A percentile compares a stretch with the other conserved stretches of the same genome.
Evolutionary conservation across 352 stramenopile species (phyloP).

Genomic region (Discostella stelligera): DNA sequence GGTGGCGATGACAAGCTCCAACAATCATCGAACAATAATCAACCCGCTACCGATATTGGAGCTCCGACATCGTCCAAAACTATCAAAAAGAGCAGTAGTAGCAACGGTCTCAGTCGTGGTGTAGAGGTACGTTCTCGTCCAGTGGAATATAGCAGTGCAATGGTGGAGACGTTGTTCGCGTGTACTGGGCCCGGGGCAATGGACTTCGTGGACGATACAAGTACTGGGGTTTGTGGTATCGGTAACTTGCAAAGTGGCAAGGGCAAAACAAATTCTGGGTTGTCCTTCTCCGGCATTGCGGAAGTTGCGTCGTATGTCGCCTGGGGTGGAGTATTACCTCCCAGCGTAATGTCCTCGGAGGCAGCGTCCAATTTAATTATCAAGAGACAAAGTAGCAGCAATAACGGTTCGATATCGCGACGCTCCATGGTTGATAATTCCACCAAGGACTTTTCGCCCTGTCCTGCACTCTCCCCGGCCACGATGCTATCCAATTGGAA

Average conservation of each 20-base stretch:
- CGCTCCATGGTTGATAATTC: slow-evolving; percentile 2
- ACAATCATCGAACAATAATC: slow-evolving; percentile 8
- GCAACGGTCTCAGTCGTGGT: slow-evolving; percentile 31
- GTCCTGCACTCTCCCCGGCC: slow-evolving; percentile 18
- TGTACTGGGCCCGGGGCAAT: slow-evolving; percentile 37
- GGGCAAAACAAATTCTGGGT: background rate
- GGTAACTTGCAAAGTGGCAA: background rate
- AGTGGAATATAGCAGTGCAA: slow-evolving; percentile 40
- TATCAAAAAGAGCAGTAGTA: slow-evolving; percentile 25
- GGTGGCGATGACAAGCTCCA: slow-evolving; percentile 15
- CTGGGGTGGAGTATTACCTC: slow-evolving; percentile 26
- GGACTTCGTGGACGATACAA: slow-evolving; percentile 27
- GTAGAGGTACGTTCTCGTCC: slow-evolving; percentile 60
- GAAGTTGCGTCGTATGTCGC: slow-evolving; percentile 42
- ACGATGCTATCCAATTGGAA: slow-evolving; percentile 34
- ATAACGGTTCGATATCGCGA: background rate
- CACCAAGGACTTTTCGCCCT: slow-evolving; percentile 24
- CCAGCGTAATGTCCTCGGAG: background rate
- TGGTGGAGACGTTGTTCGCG: slow-evolving; percentile 46
- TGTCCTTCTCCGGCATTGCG: background rate
- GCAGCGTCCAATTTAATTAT: slow-evolving; percentile 18
- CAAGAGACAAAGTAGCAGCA: slow-evolving; percentile 10
- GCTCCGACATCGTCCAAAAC: background rate
- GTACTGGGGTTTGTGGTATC: background rate
- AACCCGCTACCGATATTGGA: background rate